Conservation (phyloP, 2,329 filamentous ascomycete species). For the Neoscytalidium dimidiatum region DNA sequence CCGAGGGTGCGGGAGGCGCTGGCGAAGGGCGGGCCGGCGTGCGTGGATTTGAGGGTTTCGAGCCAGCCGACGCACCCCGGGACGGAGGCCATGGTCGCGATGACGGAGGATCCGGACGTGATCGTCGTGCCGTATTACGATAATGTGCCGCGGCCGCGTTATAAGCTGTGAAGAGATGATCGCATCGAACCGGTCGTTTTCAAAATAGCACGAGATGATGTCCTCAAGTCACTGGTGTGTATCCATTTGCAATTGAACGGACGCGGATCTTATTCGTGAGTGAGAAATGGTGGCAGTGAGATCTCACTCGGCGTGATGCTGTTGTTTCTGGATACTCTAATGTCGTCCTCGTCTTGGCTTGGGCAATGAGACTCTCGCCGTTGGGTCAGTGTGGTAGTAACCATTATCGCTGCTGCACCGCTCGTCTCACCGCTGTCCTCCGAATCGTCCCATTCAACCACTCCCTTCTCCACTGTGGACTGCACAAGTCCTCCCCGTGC, state of each 20-base stretch:
- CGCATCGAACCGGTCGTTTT: too few relatives aligned
- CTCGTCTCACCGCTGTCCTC: not conserved
- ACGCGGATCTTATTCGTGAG: not conserved
- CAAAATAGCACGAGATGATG: too few relatives aligned
- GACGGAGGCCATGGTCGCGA: conserved; percentile 46
- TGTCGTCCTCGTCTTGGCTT: not conserved
- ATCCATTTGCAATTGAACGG: not conserved
- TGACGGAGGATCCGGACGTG: conserved; percentile 43
- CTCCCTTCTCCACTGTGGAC: not conserved
- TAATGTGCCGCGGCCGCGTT: conserved; percentile 44
- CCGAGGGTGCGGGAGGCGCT: conserved; percentile 36
- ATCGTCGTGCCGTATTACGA: conserved; percentile 54
- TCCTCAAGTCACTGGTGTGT: too few relatives aligned
- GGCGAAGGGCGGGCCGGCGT: conserved; percentile 30
- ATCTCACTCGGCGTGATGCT: not conserved
- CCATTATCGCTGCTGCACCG: not conserved
- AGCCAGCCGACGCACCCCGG: conserved; percentile 37
- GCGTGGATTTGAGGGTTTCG: conserved; percentile 46
- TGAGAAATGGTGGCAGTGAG: not conserved
- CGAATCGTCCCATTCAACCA: not conserved
- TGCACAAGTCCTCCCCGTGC: not conserved
- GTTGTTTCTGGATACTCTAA: not conserved
- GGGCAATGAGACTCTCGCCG: not conserved
- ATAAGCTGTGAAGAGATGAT: conserved; percentile 23
- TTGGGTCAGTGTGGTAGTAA: not conserved